These are phyloP conservation scores for Alternaria atra DNA, from an alignment of 2,329 filamentous ascomycete genomes.

Conservation along the genomic window DNA sequence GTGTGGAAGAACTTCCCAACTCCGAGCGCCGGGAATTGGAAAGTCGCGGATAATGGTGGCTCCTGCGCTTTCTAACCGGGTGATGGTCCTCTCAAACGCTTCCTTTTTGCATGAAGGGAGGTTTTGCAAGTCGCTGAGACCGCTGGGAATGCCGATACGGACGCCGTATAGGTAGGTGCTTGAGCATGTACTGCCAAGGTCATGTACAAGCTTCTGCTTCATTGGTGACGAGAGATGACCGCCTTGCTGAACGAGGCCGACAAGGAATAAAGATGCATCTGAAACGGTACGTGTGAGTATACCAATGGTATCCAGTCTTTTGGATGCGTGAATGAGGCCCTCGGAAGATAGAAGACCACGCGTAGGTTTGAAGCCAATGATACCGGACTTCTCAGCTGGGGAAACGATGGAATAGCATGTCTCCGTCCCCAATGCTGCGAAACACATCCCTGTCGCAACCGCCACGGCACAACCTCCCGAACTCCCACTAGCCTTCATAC, in stretches of 20 bases:
- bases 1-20: slow-evolving; percentile 52
- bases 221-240: background rate
- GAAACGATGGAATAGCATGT: slow-evolving; percentile 26
- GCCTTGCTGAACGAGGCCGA: slow-evolving; percentile 43
- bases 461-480: slow-evolving; percentile 68
- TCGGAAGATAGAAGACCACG: slow-evolving; percentile 64
- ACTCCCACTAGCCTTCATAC: slow-evolving; percentile 68
- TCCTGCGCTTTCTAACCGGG: slow-evolving; percentile 11
- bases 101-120: slow-evolving; percentile 1
- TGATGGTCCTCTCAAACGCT: slow-evolving; percentile 12
- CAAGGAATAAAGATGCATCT: slow-evolving; percentile 59
- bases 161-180: slow-evolving; percentile 10
- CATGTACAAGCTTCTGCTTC: background rate
- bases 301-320: slow-evolving; percentile 62
- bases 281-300: slow-evolving; percentile 62
- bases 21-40: slow-evolving; percentile 49
- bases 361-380: slow-evolving; percentile 35
- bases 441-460: slow-evolving; percentile 64
- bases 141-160: slow-evolving; percentile 15
- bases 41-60: slow-evolving; percentile 29
- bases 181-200: slow-evolving; percentile 15
- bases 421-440: slow-evolving; percentile 67
- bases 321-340: slow-evolving; percentile 68
- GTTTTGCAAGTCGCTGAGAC: background rate
- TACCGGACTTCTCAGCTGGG: slow-evolving; percentile 26